Evolutionary conservation across 139 green algal genomes (phyloP).

Genomic region (Ulvella scutata): DNA sequence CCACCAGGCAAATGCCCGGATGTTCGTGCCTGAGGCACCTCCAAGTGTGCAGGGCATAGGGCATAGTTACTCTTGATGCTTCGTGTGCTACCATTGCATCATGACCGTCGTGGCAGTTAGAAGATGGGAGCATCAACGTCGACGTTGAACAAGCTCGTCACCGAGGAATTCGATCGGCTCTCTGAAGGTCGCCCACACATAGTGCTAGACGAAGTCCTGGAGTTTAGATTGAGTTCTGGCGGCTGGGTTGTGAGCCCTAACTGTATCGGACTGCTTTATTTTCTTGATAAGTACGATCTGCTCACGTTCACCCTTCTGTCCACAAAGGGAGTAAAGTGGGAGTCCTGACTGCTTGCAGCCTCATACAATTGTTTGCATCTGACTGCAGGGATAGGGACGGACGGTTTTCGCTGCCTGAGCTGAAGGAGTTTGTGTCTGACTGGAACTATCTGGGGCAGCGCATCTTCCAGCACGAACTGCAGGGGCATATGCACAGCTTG

Average conservation of each 20-base stretch:
- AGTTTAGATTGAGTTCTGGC: not conserved
- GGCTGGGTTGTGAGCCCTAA: not conserved
- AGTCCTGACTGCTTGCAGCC: not conserved
- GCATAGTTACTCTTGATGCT: no score
- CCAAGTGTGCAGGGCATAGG: no score
- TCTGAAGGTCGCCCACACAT: not conserved
- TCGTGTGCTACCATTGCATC: no score
- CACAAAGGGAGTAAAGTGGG: not conserved
- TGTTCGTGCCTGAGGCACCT: no score
- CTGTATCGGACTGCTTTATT: not conserved
- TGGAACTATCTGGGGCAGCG: not conserved
- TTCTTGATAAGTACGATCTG: not conserved
- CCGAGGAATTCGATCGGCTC: not conserved
- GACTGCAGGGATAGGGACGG: not conserved
- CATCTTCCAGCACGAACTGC: not conserved
- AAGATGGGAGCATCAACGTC: constrained; percentile 1
- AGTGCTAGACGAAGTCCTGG: not conserved
- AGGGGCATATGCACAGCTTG: not conserved
- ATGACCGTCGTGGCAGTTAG: no score
- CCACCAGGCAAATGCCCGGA: no score
- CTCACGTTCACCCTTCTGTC: not conserved
- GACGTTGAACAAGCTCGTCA: not conserved
- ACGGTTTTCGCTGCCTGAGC: not conserved
- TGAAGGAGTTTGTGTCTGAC: not conserved
- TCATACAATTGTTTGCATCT: not conserved